A percentile compares a stretch with the other conserved stretches of the same genome.
Evolutionary conservation across 768 basidiomycete genomes (phyloP).

Genomic region (Lactarius psammicola): DNA sequence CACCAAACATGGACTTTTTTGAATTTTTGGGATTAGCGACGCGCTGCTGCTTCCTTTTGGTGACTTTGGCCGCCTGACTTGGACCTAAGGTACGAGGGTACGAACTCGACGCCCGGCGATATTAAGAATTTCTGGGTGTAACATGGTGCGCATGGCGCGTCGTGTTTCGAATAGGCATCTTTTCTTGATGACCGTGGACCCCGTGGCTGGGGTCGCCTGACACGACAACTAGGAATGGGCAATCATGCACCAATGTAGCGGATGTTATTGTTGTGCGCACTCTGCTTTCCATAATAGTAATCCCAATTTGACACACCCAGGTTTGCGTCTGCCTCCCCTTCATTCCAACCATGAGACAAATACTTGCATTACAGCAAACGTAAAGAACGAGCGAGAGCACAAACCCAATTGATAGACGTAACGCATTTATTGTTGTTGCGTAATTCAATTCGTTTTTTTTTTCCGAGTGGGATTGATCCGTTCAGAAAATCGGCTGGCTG

Average conservation of each 20-base stretch:
- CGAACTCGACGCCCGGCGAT: background rate
- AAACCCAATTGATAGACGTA: background rate
- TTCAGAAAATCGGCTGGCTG: background rate
- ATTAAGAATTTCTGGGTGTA: background rate
- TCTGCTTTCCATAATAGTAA: constrained; percentile 1
- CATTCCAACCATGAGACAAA: background rate
- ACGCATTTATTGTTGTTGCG: background rate
- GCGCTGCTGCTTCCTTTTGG: background rate
- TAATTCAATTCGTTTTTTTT: background rate
- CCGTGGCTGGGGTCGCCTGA: constrained; percentile 8
- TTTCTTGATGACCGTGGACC: background rate
- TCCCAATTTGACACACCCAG: background rate
- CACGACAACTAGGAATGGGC: background rate
- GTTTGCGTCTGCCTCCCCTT: background rate
- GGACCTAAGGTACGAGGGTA: background rate
- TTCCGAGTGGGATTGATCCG: background rate
- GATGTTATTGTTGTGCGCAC: background rate
- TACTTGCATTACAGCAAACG: background rate
- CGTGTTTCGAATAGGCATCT: background rate
- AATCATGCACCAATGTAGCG: background rate
- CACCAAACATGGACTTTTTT: background rate
- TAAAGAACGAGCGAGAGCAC: background rate
- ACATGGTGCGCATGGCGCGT: background rate
- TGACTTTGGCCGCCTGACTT: background rate
- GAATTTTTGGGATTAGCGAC: background rate